phyloP scores from a whole-genome alignment of 371 early-diverging fungal species.

The Circinella umbellata region DNA sequence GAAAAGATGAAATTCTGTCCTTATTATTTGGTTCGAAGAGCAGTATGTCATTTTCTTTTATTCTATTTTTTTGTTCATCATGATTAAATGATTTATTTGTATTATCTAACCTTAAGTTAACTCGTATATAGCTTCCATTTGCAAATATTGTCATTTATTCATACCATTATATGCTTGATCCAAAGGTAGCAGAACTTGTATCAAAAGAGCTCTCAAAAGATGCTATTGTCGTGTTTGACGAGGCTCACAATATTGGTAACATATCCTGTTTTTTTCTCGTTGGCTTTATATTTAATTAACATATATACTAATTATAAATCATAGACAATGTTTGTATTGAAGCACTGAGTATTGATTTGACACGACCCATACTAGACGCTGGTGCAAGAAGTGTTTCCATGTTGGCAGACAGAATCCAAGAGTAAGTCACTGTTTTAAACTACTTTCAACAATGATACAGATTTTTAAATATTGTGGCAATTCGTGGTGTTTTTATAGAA shows the following conservation, averaged over 20 bases:
- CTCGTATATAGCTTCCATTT: slow-evolving; percentile 65
- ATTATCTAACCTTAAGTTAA: not conserved
- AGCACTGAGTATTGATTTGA: slow-evolving; percentile 94
- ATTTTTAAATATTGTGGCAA: not conserved
- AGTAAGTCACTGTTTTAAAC: slow-evolving; percentile 39
- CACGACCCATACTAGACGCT: slow-evolving; percentile 88
- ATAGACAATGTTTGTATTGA: slow-evolving; percentile 98
- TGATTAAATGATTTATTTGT: too few species aligned
- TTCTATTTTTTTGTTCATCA: too few species aligned
- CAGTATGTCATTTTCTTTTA: slow-evolving; percentile 51
- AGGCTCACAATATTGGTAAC: slow-evolving; percentile 99
- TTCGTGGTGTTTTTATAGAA: slow-evolving; percentile 36
- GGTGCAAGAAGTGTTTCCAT: slow-evolving; percentile 80
- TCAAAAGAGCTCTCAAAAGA: slow-evolving; percentile 94
- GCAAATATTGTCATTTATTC: slow-evolving; percentile 99
- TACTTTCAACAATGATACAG: not conserved
- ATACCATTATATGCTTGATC: slow-evolving; percentile 99
- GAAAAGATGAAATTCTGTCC: slow-evolving; percentile 87
- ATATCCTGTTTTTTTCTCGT: not conserved
- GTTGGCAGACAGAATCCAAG: slow-evolving; percentile 75
- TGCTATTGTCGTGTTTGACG: slow-evolving; percentile 99
- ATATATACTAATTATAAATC: not conserved
- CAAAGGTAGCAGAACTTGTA: slow-evolving; percentile 97
- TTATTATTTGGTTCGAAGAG: slow-evolving; percentile 92
- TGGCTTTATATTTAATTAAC: too few species aligned